A percentile compares a stretch with the other conserved stretches of the same genome.
Evolutionary conservation across 495 filamentous ascomycete species (phyloP).

Genomic region (Letharia columbiana): DNA sequence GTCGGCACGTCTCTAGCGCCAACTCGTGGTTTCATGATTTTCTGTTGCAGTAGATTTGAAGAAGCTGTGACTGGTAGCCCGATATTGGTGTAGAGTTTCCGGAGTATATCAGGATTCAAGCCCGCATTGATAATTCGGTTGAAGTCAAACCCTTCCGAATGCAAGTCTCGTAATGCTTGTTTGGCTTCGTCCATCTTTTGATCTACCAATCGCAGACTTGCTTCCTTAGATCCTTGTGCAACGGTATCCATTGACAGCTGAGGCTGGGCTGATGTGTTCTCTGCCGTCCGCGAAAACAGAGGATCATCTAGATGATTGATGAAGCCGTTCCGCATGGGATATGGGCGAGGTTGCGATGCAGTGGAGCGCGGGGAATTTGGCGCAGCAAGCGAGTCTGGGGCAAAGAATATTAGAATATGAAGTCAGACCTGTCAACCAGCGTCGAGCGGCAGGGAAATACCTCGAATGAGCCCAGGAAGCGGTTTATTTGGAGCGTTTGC

Average conservation of each 20-base stretch:
- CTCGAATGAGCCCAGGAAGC: background rate
- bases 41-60: slow-evolving; percentile 11
- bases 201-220: background rate
- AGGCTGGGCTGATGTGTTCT: background rate
- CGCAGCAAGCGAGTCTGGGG: background rate
- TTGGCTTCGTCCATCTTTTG: slow-evolving; percentile 39
- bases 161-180: slow-evolving; percentile 56
- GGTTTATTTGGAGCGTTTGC: background rate
- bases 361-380: background rate
- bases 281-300: background rate
- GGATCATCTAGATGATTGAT: background rate
- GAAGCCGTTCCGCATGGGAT: slow-evolving; percentile 1
- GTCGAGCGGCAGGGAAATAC: background rate
- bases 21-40: slow-evolving; percentile 8
- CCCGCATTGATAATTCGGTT: slow-evolving; percentile 64
- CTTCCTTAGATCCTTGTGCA: background rate
- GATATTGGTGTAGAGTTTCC: slow-evolving; percentile 55
- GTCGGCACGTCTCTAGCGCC: slow-evolving; percentile 1
- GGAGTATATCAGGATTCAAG: slow-evolving; percentile 53
- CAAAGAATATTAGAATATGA: background rate
- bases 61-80: slow-evolving; percentile 39
- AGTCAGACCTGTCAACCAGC: background rate
- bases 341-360: background rate
- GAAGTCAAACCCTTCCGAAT: slow-evolving; percentile 56
- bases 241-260: background rate